phyloP scores from a whole-genome alignment of 805 yeast species.

The Lipomyces anomalus region DNA sequence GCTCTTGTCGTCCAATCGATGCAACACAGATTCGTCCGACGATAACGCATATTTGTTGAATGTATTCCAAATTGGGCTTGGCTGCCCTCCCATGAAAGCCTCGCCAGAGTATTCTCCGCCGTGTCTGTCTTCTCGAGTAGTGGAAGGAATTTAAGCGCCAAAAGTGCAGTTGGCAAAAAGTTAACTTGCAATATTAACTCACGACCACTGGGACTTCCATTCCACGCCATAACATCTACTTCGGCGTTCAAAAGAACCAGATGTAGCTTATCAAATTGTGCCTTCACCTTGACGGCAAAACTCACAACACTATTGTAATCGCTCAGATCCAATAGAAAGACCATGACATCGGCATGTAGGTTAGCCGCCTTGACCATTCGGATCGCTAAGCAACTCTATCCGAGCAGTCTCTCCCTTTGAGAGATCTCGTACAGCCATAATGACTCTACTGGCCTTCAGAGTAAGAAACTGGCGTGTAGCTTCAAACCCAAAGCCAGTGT shows the following conservation, averaged over 20 bases:
- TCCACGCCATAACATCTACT: background rate
- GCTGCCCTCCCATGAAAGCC: conserved; percentile 4
- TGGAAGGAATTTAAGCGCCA: background rate
- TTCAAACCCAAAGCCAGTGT: too few relatives aligned
- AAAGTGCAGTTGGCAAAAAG: conserved; percentile 1
- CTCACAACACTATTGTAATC: too few relatives aligned
- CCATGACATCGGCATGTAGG: too few relatives aligned
- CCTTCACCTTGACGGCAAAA: too few relatives aligned
- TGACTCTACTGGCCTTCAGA: too few relatives aligned
- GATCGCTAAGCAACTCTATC: too few relatives aligned
- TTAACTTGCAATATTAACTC: conserved; percentile 2
- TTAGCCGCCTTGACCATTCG: too few relatives aligned
- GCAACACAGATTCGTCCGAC: conserved; percentile 1
- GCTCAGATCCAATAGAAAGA: too few relatives aligned
- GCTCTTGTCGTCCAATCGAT: conserved; percentile 1
- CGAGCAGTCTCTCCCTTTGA: too few relatives aligned
- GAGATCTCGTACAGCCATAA: too few relatives aligned
- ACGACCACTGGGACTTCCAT: conserved; percentile 1
- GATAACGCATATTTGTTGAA: background rate
- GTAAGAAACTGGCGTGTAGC: too few relatives aligned
- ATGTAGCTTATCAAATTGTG: too few relatives aligned
- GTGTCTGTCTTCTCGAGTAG: conserved; percentile 2
- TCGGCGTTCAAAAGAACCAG: background rate
- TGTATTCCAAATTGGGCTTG: background rate
- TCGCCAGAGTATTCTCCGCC: background rate